A percentile compares a stretch with the other conserved stretches of the same genome.
Conservation (phyloP, 2,329 filamentous ascomycete species). For the Aureobasidium namibiae region DNA sequence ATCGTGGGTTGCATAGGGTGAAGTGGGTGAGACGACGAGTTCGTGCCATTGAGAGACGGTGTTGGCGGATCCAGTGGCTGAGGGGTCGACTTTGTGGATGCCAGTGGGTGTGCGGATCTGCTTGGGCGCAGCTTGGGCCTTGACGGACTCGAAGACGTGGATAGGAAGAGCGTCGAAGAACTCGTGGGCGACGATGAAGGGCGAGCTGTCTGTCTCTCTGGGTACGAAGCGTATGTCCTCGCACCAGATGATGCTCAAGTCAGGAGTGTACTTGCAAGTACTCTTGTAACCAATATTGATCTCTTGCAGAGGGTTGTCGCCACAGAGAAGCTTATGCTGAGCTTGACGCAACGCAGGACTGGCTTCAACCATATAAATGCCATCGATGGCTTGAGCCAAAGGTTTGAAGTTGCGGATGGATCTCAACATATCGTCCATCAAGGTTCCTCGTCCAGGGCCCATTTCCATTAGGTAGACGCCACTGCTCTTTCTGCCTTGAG, state of each 20-base stretch:
- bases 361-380: slow-evolving; percentile 93
- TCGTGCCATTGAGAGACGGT: slow-evolving; percentile 66
- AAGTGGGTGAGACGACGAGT: slow-evolving; percentile 61
- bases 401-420: slow-evolving; percentile 76
- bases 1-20: slow-evolving; percentile 45
- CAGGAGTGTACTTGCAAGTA: slow-evolving; percentile 62
- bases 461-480: slow-evolving; percentile 89
- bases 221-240: slow-evolving; percentile 82
- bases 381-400: slow-evolving; percentile 68
- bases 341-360: slow-evolving; percentile 67
- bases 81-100: slow-evolving; percentile 32
- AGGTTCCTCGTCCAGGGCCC: slow-evolving; percentile 83
- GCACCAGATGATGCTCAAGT: slow-evolving; percentile 74
- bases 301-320: slow-evolving; percentile 58
- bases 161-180: slow-evolving; percentile 98
- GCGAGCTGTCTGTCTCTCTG: slow-evolving; percentile 56
- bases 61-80: slow-evolving; percentile 24
- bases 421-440: slow-evolving; percentile 94
- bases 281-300: slow-evolving; percentile 67
- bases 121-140: slow-evolving; percentile 25
- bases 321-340: slow-evolving; percentile 77
- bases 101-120: slow-evolving; percentile 40
- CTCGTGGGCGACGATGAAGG: slow-evolving; percentile 93
- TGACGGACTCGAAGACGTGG: slow-evolving; percentile 79
- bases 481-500: slow-evolving; percentile 64